Evolutionary conservation across 139 green algal genomes (phyloP).

Genomic region (Chloropicon primus): DNA sequence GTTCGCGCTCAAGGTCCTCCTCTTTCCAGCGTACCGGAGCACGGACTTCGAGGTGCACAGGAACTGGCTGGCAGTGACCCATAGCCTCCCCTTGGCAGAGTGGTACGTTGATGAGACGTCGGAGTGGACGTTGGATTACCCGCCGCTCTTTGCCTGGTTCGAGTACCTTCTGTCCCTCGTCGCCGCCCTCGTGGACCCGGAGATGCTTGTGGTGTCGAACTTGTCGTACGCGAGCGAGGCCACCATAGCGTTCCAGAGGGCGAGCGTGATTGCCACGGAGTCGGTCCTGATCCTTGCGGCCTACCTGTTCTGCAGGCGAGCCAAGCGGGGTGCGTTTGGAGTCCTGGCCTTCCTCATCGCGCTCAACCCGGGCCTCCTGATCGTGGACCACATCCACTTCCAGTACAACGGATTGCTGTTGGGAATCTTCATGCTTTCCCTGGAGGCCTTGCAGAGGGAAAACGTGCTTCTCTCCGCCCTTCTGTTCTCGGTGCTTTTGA

Average conservation of each 20-base stretch:
- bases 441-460: constrained; percentile 16
- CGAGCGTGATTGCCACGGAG: constrained; percentile 3
- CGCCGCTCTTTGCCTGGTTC: constrained; percentile 91
- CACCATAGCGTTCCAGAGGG: constrained; percentile 56
- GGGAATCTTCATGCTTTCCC: constrained; percentile 60
- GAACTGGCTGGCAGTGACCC: constrained; percentile 89
- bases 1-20: constrained; percentile 44
- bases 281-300: not conserved
- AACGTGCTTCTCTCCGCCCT: constrained; percentile 10
- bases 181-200: constrained; percentile 47
- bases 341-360: constrained; percentile 21
- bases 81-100: constrained; percentile 43
- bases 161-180: constrained; percentile 53
- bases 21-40: constrained; percentile 72
- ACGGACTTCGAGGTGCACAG: constrained; percentile 95
- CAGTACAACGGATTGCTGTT: constrained; percentile 96
- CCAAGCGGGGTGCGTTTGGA: not conserved
- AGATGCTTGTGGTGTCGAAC: constrained; percentile 61
- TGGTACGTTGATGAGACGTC: constrained; percentile 80
- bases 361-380: constrained; percentile 57
- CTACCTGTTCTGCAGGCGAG: not conserved
- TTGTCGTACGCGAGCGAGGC: constrained; percentile 45
- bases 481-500: constrained; percentile 73
- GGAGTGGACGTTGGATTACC: constrained; percentile 94
- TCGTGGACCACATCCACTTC: constrained; percentile 97